Conservation (phyloP, 371 early-diverging fungal species). For the Actinomucor elegans region DNA sequence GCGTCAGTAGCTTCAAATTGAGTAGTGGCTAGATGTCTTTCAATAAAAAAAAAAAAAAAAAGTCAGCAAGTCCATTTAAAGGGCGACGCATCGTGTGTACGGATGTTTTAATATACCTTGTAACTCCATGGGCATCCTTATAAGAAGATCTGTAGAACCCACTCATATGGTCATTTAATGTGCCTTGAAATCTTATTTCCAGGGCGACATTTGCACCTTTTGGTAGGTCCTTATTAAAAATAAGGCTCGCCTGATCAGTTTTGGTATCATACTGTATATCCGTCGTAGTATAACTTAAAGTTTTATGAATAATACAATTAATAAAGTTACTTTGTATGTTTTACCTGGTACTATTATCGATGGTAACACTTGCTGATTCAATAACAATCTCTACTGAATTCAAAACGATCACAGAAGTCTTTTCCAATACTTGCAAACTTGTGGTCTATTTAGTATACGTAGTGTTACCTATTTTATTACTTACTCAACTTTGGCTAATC, state of each 20-base stretch:
- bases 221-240: constrained; percentile 51
- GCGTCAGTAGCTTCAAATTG: constrained; percentile 95
- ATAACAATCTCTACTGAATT: constrained; percentile 62
- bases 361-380: constrained; percentile 23
- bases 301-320: not conserved
- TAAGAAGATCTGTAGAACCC: constrained; percentile 86
- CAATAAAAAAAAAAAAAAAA: not conserved
- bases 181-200: constrained; percentile 64
- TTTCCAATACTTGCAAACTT: constrained; percentile 50
- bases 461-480: not conserved
- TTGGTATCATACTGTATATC: constrained; percentile 53
- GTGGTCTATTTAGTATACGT: not conserved
- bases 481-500: constrained; percentile 51
- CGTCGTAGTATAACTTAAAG: not conserved
- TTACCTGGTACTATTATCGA: constrained; percentile 10
- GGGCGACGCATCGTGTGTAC: not conserved
- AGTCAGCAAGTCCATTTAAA: too few species aligned
- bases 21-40: constrained; percentile 72
- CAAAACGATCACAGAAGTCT: constrained; percentile 52
- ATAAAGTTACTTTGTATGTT: constrained; percentile 17
- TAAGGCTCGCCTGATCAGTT: constrained; percentile 61
- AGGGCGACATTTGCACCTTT: constrained; percentile 52
- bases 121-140: constrained; percentile 61
- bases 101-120: constrained; percentile 28
- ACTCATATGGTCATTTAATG: constrained; percentile 78